These are phyloP conservation scores for Neoascochyta sp. DNA, from an alignment of 2,329 filamentous ascomycete species.

Conservation along the genomic window DNA sequence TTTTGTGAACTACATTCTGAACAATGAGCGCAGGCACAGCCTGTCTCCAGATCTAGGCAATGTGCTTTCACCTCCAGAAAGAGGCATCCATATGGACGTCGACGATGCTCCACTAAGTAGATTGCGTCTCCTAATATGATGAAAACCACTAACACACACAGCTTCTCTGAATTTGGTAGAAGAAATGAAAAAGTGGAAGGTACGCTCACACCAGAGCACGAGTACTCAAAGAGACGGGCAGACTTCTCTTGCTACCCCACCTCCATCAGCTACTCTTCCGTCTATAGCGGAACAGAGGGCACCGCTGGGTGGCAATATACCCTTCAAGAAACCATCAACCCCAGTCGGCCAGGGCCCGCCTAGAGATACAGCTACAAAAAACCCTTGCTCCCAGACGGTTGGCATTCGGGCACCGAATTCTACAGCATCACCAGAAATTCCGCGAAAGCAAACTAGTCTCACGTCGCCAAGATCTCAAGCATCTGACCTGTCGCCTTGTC, in stretches of 20 bases:
- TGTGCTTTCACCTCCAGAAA: neutral
- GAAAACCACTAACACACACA: neutral
- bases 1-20: slow-evolving; percentile 1
- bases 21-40: slow-evolving; percentile 1
- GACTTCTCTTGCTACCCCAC: neutral
- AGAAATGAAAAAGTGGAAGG: neutral
- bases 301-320: too few relatives aligned
- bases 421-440: neutral
- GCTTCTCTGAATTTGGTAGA: neutral
- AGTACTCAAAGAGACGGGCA: neutral
- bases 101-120: slow-evolving; percentile 1
- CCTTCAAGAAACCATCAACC: too few relatives aligned
- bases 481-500: too few relatives aligned
- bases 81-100: neutral
- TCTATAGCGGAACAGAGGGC: too few relatives aligned
- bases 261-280: too few relatives aligned
- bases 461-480: too few relatives aligned
- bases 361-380: slow-evolving; percentile 8
- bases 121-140: neutral
- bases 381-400: slow-evolving; percentile 5
- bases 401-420: slow-evolving; percentile 1
- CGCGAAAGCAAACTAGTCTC: too few relatives aligned
- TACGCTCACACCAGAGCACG: neutral
- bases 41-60: neutral
- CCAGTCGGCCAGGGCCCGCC: too few relatives aligned